Evolutionary conservation across 2,329 filamentous ascomycete genomes (phyloP), one percentile per base, ranked within the genome.

Genomic region (Aspergillus glaucus): DNA sequence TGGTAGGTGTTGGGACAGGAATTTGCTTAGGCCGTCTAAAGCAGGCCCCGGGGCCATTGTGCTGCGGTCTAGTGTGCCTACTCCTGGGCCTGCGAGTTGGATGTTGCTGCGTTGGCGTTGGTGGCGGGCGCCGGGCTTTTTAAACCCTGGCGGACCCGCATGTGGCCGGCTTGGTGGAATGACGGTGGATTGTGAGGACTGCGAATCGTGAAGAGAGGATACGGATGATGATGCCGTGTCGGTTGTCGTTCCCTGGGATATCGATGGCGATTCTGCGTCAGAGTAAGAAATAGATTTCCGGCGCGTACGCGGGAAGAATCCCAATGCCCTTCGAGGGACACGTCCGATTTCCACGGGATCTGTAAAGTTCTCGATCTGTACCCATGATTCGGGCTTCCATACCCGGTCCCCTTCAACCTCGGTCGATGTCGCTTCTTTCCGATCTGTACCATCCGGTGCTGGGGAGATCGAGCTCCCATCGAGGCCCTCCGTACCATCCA

Each of bases 381-480:
- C 88, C 89, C 90, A 96, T 42, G 88, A 85, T 50, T 95, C 88
- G 68, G 96, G 90, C 50, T 81, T 85, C 88, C 89, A 95, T 4
- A 82, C 81, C 43, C 72, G 77, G 44, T 87, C 85, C 26, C 78
- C 72, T n/a, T 84, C 80, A 30, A 72, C 67, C 44, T 67, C 68
- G 14, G 66, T 64, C 4, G 59, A 46, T 6, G 53, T 42, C 32
- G 52, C 45, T 8, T 48, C 45, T 9, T 36, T 46, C 39, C 54
- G 44, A 14, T 48, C 36, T 7, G 44, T 53, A 21, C 24, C 26
- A 21, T 48, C 41, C 15, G 57, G 43, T 14, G 44, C 28, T 2
- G 67, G 67, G 12, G 53, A 56, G 32, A 69, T 68, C 5, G 64
- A 68, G 53, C 66, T 68, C 21, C 61, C 63, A 44, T 54, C 64